Base-by-base conservation (phyloP, 768 basidiomycete species). In the Russula foetens region DNA sequence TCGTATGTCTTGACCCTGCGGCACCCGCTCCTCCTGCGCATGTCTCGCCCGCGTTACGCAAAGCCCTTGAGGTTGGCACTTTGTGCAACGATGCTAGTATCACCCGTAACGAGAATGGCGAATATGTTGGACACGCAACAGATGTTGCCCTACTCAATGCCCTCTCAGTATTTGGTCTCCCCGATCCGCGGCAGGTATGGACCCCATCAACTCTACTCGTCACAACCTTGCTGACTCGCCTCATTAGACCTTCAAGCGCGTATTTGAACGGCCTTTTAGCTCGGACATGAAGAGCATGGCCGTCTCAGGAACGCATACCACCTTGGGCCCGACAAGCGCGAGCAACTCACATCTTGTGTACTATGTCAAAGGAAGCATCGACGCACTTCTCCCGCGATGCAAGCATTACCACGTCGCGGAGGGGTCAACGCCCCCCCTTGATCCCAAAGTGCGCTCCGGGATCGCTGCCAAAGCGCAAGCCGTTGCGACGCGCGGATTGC, bases 251-350 rank as follows among this genome's bases (percentile, higher is more conserved):
- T 91, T 92, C 70, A 81, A 78, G 53, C 84, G 89, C 26, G 71
- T 80, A n/a, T 81, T 81, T 11, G 95, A 98, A 70, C 81, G 84
- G 49, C 85, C 95, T 0, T 98, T 98, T 81, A 92, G 81, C 71
- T 98, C 96, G 19, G 95, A 98, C 63, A 81, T 84, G 59, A 98
- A 98, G 72, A 92, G 81, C 71, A 97, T 98, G 91, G 89, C 89
- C 15, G 84, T 98, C 62, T 86, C 85, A 53, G 95, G 95, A 12
- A 71, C 82, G 11, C 84, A 91, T 68, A 73, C 71, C 38, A 76
- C 80, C 24, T 60, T 72, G 8, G 33, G 69, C 6, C 59, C 53
- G 5, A 45, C 69, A 7, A 46, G 38, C 15, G 51, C 73, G 5
- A 57, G 53, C 47, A 53, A 43, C 15, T 67, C 75, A 51, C 67